Percentiles rank a stretch among this genome's conserved stretches.
These are phyloP conservation scores for Naganishia friedmannii DNA, from an alignment of 768 basidiomycete species.

Conservation along the genomic window DNA sequence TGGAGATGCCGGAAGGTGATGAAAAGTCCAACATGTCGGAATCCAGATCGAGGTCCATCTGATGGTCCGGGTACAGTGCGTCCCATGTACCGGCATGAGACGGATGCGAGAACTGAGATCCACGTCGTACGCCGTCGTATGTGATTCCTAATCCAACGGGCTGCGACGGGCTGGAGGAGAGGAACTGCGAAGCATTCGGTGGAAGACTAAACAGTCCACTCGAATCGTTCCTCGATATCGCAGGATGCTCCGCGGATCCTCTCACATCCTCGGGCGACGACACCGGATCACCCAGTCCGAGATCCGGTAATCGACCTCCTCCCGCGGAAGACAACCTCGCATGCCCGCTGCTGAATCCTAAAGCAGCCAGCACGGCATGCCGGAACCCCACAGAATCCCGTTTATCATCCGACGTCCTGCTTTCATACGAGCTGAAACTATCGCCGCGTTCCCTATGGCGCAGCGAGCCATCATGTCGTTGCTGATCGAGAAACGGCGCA, in stretches of 20 bases:
- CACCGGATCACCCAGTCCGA: background rate
- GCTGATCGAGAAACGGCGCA: too few species aligned
- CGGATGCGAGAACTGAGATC: constrained; percentile 6
- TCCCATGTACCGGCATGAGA: constrained; percentile 8
- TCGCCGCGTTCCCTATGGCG: background rate
- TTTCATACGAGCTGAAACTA: background rate
- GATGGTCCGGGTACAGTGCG: background rate
- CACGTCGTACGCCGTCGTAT: background rate
- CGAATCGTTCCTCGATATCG: background rate
- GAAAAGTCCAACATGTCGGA: constrained; percentile 23
- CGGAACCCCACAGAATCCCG: constrained; percentile 9
- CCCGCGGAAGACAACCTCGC: constrained; percentile 3
- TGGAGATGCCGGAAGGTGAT: background rate
- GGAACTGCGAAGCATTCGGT: background rate
- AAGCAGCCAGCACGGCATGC: constrained; percentile 12
- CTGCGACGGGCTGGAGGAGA: background rate
- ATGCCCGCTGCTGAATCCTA: constrained; percentile 18
- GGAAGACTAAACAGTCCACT: constrained; percentile 10
- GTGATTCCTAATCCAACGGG: background rate
- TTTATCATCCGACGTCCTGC: constrained; percentile 2
- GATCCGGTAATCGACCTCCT: background rate
- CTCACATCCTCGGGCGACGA: background rate
- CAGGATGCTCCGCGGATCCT: background rate
- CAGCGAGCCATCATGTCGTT: too few species aligned
- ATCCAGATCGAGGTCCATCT: constrained; percentile 9